Base-by-base conservation (phyloP, 2,329 filamentous ascomycete species). In the Cordyceps fumosorosea region DNA sequence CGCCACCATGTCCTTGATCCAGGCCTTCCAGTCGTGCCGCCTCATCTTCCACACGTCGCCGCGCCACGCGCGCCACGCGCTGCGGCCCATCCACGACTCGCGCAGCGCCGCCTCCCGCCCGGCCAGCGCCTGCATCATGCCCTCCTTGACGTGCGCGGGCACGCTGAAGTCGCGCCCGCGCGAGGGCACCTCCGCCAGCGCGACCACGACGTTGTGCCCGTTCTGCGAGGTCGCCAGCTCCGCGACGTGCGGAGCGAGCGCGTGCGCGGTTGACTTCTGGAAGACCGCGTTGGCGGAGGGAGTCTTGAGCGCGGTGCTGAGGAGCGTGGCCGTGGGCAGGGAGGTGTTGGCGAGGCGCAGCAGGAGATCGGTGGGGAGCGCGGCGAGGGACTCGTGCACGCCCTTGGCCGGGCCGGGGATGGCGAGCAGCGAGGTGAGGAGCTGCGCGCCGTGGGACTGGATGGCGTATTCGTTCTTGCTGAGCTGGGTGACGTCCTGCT, bases 351-450 rank as follows among this genome's bases (percentile, higher is more conserved):
- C 87, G 60, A 98, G 84, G 45, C 81, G 78, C 37, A 91, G 71
- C 60, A 87, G 79, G 24, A 77, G 82, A 59, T 79, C 83, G 52
- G 76, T 72, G 12, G 80, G 77, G 66, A 89, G 80, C 4, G 84
- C 78, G 22, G 88, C 76, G 26, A 95, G 75, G n/a, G 88, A 84
- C 18, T 87, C 83, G 71, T 95, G 90, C 37, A 96, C 83, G 12
- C 93, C 81, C 56, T 84, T 84, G 62, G 84, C 82, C 1, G 93
- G 79, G 0, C 91, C 91, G 0, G 89, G 84, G 29, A 91, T 87
- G 8, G 84, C 77, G 56, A 98, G 84, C 78, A 99, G 89, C 4
- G 89, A 78, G 65, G 95, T 88, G 10, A 90, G 87, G 32, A 99
- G 82, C 53, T 96, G 82, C 22, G 90, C 91, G 64, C 89, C 91